phyloP scores from a whole-genome alignment of 2,329 filamentous ascomycete genomes.

The Xylariaceae sp. region DNA sequence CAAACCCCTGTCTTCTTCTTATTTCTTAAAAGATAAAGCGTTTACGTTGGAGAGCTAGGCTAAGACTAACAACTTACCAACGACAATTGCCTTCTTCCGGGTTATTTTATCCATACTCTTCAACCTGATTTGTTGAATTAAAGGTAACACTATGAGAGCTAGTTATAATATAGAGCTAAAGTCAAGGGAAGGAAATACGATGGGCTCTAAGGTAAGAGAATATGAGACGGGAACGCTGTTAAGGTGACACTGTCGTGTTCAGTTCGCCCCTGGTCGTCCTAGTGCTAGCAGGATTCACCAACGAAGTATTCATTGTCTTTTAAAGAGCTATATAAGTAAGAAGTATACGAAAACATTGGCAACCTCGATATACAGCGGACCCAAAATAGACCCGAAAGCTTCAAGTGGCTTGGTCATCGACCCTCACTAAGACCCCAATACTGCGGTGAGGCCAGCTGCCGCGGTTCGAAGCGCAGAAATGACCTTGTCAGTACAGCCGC shows the following conservation, averaged over 20 bases:
- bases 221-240: neutral
- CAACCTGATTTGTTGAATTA: neutral
- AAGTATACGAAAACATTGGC: too few relatives aligned
- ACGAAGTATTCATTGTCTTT: too few relatives aligned
- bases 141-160: neutral
- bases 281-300: too few relatives aligned
- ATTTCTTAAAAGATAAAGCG: neutral
- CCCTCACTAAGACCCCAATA: too few relatives aligned
- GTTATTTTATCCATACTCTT: slow-evolving; percentile 35
- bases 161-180: neutral
- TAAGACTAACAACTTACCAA: slow-evolving; percentile 48
- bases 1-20: neutral
- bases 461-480: too few relatives aligned
- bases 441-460: too few relatives aligned
- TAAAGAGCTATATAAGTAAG: too few relatives aligned
- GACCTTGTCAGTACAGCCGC: too few relatives aligned
- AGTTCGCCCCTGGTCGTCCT: neutral
- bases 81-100: slow-evolving; percentile 56
- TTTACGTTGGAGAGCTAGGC: neutral
- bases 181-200: neutral
- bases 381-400: too few relatives aligned
- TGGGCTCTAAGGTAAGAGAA: neutral
- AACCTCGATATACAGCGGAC: too few relatives aligned
- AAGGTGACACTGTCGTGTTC: neutral
- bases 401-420: too few relatives aligned